These are phyloP conservation scores for Backusella luteola DNA, from an alignment of 192 early-diverging fungal genomes.

Conservation along the genomic window DNA sequence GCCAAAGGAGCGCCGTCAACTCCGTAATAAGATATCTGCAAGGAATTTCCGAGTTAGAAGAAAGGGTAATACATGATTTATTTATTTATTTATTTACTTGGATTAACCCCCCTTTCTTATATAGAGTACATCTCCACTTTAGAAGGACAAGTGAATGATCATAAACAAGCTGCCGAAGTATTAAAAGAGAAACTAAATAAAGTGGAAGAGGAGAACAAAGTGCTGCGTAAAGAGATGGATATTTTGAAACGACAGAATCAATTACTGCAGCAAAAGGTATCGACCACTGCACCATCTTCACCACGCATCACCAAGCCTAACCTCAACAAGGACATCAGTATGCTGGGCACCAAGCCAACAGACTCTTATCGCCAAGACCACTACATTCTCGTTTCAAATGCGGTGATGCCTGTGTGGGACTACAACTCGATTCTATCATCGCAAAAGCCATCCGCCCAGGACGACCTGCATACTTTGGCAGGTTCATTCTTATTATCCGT, in stretches of 20 bases:
- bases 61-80: conserved; percentile 46
- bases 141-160: conserved; percentile 35
- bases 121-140: conserved; percentile 39
- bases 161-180: conserved; percentile 29
- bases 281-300: background rate
- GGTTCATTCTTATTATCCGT: conserved; percentile 9
- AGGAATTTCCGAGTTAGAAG: conserved; percentile 71
- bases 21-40: conserved; percentile 76
- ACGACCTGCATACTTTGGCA: background rate
- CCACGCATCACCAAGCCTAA: conserved; percentile 21
- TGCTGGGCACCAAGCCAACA: conserved; percentile 27
- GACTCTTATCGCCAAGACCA: conserved; percentile 31
- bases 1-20: conserved; percentile 66
- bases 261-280: conserved; percentile 23
- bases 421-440: conserved; percentile 12
- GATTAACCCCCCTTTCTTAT: background rate
- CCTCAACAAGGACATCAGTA: conserved; percentile 36
- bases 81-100: background rate
- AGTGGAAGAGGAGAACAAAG: conserved; percentile 35
- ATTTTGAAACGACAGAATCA: conserved; percentile 32
- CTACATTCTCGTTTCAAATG: conserved; percentile 28
- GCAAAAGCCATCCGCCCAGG: background rate
- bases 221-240: conserved; percentile 30
- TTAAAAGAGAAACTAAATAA: conserved; percentile 23
- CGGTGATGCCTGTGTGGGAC: conserved; percentile 29